Conservation (phyloP, 202 grass and related monocot species). For the Carex arenaria region DNA sequence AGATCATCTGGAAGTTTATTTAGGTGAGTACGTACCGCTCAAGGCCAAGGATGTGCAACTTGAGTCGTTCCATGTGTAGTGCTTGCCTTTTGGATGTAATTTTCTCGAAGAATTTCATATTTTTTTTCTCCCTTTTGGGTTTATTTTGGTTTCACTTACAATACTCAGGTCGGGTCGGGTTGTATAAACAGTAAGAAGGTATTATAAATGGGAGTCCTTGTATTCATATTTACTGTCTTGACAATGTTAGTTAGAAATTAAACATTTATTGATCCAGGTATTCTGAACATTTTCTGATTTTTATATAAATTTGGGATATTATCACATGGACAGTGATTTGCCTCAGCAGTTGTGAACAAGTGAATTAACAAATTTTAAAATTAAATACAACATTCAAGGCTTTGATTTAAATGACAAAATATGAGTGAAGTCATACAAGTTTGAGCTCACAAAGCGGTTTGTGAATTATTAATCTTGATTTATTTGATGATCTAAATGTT, state of each 20-base stretch:
- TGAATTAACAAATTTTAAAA: neutral
- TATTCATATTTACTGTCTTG: neutral
- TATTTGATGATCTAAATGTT: no score
- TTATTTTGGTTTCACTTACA: conserved; percentile 16
- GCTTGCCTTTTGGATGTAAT: neutral
- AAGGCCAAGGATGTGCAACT: conserved; percentile 80
- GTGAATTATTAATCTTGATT: no score
- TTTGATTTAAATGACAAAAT: neutral
- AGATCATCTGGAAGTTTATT: conserved; percentile 85
- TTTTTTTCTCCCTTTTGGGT: neutral
- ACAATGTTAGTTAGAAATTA: conserved; percentile 5
- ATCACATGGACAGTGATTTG: neutral
- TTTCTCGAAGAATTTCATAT: neutral
- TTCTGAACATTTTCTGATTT: neutral
- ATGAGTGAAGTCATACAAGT: neutral
- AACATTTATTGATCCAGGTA: neutral
- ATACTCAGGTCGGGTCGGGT: neutral
- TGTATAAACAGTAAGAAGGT: neutral
- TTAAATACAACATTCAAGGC: neutral
- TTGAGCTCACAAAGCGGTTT: neutral
- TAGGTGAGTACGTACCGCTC: conserved; percentile 76
- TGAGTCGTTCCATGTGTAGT: conserved; percentile 57
- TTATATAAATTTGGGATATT: neutral
- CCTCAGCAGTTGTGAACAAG: neutral
- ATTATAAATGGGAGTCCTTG: neutral